Evolutionary conservation across 106 monocot genomes (phyloP).

Genomic region (Acorus calamus): DNA sequence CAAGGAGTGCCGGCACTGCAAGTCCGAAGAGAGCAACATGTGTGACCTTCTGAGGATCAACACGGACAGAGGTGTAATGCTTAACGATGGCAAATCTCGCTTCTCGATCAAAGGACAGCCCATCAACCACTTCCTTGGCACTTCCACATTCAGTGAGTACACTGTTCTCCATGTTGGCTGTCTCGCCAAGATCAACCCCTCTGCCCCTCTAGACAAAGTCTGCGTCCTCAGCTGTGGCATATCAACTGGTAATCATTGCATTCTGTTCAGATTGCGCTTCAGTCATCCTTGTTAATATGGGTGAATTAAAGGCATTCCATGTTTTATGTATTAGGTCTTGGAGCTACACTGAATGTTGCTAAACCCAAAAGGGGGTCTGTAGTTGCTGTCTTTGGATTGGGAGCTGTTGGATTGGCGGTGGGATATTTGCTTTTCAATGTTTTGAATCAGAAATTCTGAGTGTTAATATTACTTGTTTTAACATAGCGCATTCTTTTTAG

Average conservation of each 20-base stretch:
- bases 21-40: constrained; percentile 38
- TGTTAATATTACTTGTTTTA: background rate
- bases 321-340: constrained; percentile 20
- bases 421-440: background rate
- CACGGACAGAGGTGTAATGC: constrained; percentile 26
- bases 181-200: constrained; percentile 38
- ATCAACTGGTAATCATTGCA: constrained; percentile 25
- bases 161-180: constrained; percentile 37
- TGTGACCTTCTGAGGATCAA: constrained; percentile 32
- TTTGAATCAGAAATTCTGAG: background rate
- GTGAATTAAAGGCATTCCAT: background rate
- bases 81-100: constrained; percentile 22
- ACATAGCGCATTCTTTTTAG: constrained; percentile 5
- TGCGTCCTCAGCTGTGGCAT: constrained; percentile 52
- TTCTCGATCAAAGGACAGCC: constrained; percentile 35
- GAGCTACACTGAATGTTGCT: constrained; percentile 46
- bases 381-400: constrained; percentile 41
- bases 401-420: constrained; percentile 51
- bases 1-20: constrained; percentile 41
- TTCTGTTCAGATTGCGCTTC: background rate
- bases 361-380: constrained; percentile 34
- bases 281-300: background rate
- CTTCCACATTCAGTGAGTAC: constrained; percentile 50
- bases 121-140: constrained; percentile 38
- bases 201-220: constrained; percentile 36